These are phyloP conservation scores for Alternaria metachromatica DNA, from an alignment of 2,329 filamentous ascomycete species.

Conservation along the genomic window DNA sequence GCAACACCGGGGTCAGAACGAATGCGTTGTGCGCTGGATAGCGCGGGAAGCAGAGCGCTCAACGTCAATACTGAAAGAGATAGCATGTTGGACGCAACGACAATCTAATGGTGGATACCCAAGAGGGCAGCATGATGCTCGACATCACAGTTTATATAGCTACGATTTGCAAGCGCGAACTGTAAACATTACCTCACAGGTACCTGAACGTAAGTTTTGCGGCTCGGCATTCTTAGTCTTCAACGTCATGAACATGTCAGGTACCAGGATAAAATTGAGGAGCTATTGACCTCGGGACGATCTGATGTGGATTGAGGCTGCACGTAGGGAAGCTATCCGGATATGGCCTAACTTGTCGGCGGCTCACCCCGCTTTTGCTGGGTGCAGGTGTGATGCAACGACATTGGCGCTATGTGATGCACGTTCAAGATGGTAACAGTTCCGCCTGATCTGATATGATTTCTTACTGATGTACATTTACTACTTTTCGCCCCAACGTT, in stretches of 20 bases:
- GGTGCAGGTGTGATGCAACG: slow-evolving; percentile 2
- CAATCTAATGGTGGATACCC: background rate
- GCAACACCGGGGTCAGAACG: slow-evolving; percentile 46
- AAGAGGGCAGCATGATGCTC: background rate
- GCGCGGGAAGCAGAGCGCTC: slow-evolving; percentile 18
- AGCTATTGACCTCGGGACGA: background rate
- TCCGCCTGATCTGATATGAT: background rate
- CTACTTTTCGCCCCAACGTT: background rate
- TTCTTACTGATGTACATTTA: background rate
- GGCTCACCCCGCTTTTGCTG: slow-evolving; percentile 7
- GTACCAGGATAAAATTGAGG: slow-evolving; percentile 12
- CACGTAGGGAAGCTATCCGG: slow-evolving; percentile 1
- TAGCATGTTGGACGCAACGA: background rate
- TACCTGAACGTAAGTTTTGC: background rate
- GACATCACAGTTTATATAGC: slow-evolving; percentile 8
- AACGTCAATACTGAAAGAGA: slow-evolving; percentile 10
- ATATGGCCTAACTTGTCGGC: background rate
- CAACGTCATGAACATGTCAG: slow-evolving; percentile 34
- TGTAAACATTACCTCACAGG: slow-evolving; percentile 17
- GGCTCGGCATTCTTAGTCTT: slow-evolving; percentile 16
- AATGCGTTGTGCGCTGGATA: slow-evolving; percentile 24
- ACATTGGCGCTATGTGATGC: background rate
- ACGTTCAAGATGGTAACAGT: background rate
- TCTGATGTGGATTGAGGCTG: slow-evolving; percentile 6
- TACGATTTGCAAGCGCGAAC: background rate